Evolutionary conservation across 768 basidiomycete genomes (phyloP).

Genomic region (Tylopilus vinaceipallidus): DNA sequence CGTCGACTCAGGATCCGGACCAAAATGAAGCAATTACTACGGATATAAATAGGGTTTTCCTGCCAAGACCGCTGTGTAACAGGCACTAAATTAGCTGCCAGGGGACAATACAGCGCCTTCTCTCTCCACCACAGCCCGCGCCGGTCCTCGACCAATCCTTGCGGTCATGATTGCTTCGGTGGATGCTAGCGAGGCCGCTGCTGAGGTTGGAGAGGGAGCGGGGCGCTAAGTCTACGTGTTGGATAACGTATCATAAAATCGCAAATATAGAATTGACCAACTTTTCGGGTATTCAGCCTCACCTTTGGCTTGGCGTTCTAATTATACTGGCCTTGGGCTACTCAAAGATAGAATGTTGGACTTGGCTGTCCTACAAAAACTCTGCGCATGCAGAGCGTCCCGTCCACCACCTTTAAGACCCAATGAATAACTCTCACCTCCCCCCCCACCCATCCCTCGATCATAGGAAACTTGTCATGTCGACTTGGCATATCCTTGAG

Average conservation of each 20-base stretch:
- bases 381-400: constrained; percentile 21
- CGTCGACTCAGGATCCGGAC: constrained; percentile 18
- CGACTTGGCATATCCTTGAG: constrained; percentile 46
- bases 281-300: constrained; percentile 35
- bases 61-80: constrained; percentile 32
- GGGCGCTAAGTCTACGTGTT: not conserved
- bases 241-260: constrained; percentile 7
- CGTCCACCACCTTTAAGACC: constrained; percentile 16
- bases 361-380: constrained; percentile 46
- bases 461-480: constrained; percentile 36
- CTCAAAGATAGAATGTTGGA: constrained; percentile 46
- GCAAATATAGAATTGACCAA: constrained; percentile 21
- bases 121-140: not conserved
- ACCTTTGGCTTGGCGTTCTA: constrained; percentile 45
- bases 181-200: not conserved
- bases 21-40: constrained; percentile 19
- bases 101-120: constrained; percentile 2
- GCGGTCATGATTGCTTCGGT: not conserved
- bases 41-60: constrained; percentile 31
- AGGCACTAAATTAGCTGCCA: constrained; percentile 28
- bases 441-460: constrained; percentile 18
- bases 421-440: constrained; percentile 29
- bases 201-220: not conserved
- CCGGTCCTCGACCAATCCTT: not conserved
- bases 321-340: constrained; percentile 34